Evolutionary conservation across 177 flowering plant species (phyloP), one percentile per base, ranked within the genome.

Genomic region (Vitis hybrid): DNA sequence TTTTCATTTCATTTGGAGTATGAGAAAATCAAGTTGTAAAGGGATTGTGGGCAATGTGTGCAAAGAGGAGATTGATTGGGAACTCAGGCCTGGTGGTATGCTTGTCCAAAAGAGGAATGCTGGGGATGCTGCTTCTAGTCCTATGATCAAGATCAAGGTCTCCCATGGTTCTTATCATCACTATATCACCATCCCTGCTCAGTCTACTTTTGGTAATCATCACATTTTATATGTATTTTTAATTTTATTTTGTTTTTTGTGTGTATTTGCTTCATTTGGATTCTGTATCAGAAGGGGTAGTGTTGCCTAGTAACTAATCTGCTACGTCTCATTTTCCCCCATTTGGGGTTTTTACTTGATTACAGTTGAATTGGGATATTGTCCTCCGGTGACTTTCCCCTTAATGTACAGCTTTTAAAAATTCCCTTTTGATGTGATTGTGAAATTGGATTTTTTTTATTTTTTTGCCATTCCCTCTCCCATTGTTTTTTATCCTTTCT

Each of bases 1-100:
- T 54, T 61, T 10, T 51, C 53, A 12, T 0, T 18, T 51, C 10
- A 2, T 48, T 61, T 53, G 58, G 62, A 64, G 50, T 1, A 71
- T 76, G 73, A 68, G 64, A 68, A 76, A 59, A 71, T 67, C 68
- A 35, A 30, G 57, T 74, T 67, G 75, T 52, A 64, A 67, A 68
- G 27, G 65, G 8, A 0, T 11, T 12, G 71, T 50, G 55, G 52
- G 21, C 9, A 51, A 59, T 18, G 71, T 50, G 57, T 14, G 32
- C 35, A 74, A 74, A 17, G 76, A 73, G 64, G 84, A 77, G 73
- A 84, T 82, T 65, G 84, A 79, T 4, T 87, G 90, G 83, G 90
- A 86, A 72, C 68, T 80, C n/a, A 82, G 90, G 72, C 92, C 90
- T 57, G 87, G 88, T 64, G 90, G 91, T 8, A 86, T 86, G 90